phyloP scores from a whole-genome alignment of 768 basidiomycete genomes.

The Tylopilus intermedius region DNA sequence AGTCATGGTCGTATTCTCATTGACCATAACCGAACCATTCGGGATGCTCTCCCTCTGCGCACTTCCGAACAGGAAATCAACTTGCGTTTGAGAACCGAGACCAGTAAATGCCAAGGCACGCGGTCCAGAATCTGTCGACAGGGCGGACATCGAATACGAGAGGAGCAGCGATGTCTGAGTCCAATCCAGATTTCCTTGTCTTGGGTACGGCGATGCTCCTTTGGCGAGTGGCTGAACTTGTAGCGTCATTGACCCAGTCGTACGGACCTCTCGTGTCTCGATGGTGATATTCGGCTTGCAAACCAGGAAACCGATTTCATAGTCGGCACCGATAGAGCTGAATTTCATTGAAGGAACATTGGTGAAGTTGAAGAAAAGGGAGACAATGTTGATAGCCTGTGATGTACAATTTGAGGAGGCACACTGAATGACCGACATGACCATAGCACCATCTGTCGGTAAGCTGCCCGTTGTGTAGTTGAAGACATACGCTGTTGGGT shows the following conservation, averaged over 20 bases:
- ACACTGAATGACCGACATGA: conserved; percentile 16
- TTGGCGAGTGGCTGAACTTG: conserved; percentile 6
- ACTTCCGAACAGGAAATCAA: conserved; percentile 7
- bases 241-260: conserved; percentile 11
- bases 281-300: conserved; percentile 23
- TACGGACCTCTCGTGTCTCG: conserved; percentile 20
- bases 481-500: conserved; percentile 10
- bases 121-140: conserved; percentile 10
- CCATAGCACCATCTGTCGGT: conserved; percentile 13
- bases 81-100: conserved; percentile 12
- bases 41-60: conserved; percentile 5
- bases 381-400: conserved; percentile 5
- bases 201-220: background rate
- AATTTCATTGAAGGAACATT: conserved; percentile 10
- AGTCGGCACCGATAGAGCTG: conserved; percentile 12
- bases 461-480: conserved; percentile 15
- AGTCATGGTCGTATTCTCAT: conserved; percentile 4
- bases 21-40: background rate
- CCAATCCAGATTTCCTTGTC: conserved; percentile 16
- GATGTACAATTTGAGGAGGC: conserved; percentile 8
- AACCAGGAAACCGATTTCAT: conserved; percentile 17
- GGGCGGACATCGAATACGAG: conserved; percentile 5
- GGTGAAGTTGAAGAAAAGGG: conserved; percentile 13
- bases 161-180: conserved; percentile 13
- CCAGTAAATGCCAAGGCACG: conserved; percentile 1